These are phyloP conservation scores for Globisporangium spiculum DNA, from an alignment of 352 stramenopile species.

Conservation along the genomic window DNA sequence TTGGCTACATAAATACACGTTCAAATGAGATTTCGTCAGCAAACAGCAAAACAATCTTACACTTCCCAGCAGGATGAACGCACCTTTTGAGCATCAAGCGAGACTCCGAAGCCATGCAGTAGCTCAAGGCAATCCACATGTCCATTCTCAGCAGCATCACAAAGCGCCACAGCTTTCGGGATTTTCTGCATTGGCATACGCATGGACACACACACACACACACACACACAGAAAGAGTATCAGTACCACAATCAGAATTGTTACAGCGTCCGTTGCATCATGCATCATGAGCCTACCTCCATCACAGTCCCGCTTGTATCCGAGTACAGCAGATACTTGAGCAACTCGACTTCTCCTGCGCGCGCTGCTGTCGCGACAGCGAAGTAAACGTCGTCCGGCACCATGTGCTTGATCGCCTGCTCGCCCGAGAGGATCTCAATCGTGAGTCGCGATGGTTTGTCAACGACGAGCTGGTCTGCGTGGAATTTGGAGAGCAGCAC, in stretches of 20 bases:
- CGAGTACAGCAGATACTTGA: constrained; percentile 71
- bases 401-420: constrained; percentile 62
- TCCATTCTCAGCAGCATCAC: constrained; percentile 75
- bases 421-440: constrained; percentile 75
- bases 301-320: constrained; percentile 58
- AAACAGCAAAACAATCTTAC: not conserved
- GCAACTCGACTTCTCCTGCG: constrained; percentile 66
- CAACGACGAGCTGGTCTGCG: constrained; percentile 59
- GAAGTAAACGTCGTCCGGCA: constrained; percentile 72
- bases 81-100: constrained; percentile 83
- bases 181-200: constrained; percentile 44
- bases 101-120: constrained; percentile 76
- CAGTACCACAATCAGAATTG: not conserved
- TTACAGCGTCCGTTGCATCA: not conserved
- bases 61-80: not conserved
- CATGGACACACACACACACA: not conserved
- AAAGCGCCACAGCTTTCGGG: constrained; percentile 72
- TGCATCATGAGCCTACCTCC: constrained; percentile 31
- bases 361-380: constrained; percentile 66
- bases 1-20: constrained; percentile 41
- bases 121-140: constrained; percentile 84
- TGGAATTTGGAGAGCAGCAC: constrained; percentile 78
- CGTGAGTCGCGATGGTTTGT: constrained; percentile 50
- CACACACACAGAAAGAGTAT: not conserved
- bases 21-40: not conserved